Evolutionary conservation across 2,329 filamentous ascomycete species (phyloP).

Genomic region (Chlorencoelia australis): DNA sequence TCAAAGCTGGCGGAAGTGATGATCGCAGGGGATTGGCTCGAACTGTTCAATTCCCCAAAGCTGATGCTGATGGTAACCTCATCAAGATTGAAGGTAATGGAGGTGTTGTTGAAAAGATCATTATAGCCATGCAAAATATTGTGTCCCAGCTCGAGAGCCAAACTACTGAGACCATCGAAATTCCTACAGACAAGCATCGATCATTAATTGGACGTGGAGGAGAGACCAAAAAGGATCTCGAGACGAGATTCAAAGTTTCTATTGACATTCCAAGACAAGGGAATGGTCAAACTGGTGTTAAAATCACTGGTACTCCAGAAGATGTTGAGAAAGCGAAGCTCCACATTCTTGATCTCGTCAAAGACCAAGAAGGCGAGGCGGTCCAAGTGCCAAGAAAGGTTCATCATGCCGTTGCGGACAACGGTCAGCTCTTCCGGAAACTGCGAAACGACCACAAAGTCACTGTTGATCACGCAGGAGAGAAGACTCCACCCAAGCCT

Average conservation of each 20-base stretch:
- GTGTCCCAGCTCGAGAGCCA: constrained; percentile 79
- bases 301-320: constrained; percentile 67
- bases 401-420: constrained; percentile 79
- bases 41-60: constrained; percentile 89
- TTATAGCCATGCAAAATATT: constrained; percentile 69
- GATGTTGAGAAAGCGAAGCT: constrained; percentile 79
- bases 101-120: constrained; percentile 79
- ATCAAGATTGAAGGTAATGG: constrained; percentile 84
- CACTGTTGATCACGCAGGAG: constrained; percentile 82
- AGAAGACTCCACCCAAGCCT: constrained; percentile 63
- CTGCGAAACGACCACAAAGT: constrained; percentile 80
- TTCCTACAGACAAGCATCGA: constrained; percentile 83
- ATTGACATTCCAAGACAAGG: constrained; percentile 90
- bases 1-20: constrained; percentile 79
- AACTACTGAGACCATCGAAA: constrained; percentile 66
- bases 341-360: constrained; percentile 68
- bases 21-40: constrained; percentile 76
- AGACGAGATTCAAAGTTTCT: constrained; percentile 74
- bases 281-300: constrained; percentile 73
- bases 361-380: constrained; percentile 81
- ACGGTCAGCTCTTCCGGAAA: constrained; percentile 86
- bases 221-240: constrained; percentile 74
- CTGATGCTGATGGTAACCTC: constrained; percentile 68
- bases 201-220: constrained; percentile 87
- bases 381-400: constrained; percentile 72